Evolutionary conservation across 768 basidiomycete genomes (phyloP).

Genomic region (Chlorophyllum brunneum): DNA sequence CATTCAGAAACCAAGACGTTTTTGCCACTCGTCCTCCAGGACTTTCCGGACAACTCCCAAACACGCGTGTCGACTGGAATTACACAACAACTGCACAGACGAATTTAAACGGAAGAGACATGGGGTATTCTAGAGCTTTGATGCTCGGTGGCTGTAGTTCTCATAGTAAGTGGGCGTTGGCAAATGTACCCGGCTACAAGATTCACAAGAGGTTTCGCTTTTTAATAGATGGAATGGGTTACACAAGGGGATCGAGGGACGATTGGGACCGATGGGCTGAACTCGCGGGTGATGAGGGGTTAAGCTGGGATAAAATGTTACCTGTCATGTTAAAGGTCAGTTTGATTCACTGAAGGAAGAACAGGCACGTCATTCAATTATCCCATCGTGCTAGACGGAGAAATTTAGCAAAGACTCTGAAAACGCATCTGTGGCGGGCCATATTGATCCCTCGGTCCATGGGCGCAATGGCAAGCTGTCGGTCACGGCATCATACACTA

Average conservation of each 20-base stretch:
- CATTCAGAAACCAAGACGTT: not conserved
- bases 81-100: conserved; percentile 13
- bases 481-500: not conserved
- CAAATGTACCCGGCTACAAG: too few relatives aligned
- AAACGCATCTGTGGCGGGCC: conserved; percentile 10
- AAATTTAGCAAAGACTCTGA: not conserved
- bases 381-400: not conserved
- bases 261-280: conserved; percentile 30
- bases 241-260: conserved; percentile 29
- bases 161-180: conserved; percentile 10
- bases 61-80: conserved; percentile 15
- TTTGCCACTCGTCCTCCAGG: not conserved
- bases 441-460: conserved; percentile 13
- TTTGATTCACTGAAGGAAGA: not conserved
- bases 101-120: conserved; percentile 6
- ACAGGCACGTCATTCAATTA: not conserved
- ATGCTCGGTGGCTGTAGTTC: conserved; percentile 14
- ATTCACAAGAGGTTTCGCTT: not conserved
- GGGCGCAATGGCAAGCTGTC: conserved; percentile 8
- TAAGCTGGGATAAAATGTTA: conserved; percentile 29
- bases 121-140: conserved; percentile 1
- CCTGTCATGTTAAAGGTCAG: conserved; percentile 23
- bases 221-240: conserved; percentile 21
- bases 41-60: not conserved
- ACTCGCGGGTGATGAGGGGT: conserved; percentile 25